These are phyloP conservation scores for Colletotrichum liriopes DNA, from an alignment of 2,329 filamentous ascomycete genomes.

Conservation along the genomic window DNA sequence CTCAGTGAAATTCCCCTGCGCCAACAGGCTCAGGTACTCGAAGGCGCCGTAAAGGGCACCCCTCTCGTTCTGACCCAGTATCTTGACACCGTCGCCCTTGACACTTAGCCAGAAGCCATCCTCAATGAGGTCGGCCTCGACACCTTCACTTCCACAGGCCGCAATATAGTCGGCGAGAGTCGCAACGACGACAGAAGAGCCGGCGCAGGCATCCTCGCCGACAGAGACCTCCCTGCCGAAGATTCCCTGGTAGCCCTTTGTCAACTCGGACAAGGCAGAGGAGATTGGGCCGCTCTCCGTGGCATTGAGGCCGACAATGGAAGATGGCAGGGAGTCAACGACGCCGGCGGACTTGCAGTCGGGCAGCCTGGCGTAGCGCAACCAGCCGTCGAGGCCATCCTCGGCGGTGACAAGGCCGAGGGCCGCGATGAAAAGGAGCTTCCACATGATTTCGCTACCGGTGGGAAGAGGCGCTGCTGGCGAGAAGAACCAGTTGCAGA, in stretches of 20 bases:
- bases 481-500: constrained; percentile 18
- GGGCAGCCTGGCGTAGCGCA: constrained; percentile 72
- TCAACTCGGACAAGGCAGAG: constrained; percentile 72
- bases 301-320: constrained; percentile 68
- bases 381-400: constrained; percentile 74
- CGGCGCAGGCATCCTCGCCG: constrained; percentile 23
- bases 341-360: constrained; percentile 48
- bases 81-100: constrained; percentile 64
- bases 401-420: constrained; percentile 66
- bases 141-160: constrained; percentile 60
- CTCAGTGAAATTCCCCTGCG: constrained; percentile 66
- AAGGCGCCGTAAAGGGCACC: constrained; percentile 80
- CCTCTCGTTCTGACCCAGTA: constrained; percentile 76
- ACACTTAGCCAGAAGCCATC: constrained; percentile 76
- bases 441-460: constrained; percentile 46
- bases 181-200: constrained; percentile 43
- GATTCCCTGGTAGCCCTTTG: constrained; percentile 71
- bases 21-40: constrained; percentile 77
- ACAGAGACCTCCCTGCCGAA: constrained; percentile 64
- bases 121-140: constrained; percentile 57
- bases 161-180: constrained; percentile 46
- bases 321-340: constrained; percentile 60
- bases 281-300: constrained; percentile 70
- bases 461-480: constrained; percentile 15
- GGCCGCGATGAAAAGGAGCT: constrained; percentile 47